Conservation (phyloP, 2,329 filamentous ascomycete species). For the Aspergillus piperis region DNA sequence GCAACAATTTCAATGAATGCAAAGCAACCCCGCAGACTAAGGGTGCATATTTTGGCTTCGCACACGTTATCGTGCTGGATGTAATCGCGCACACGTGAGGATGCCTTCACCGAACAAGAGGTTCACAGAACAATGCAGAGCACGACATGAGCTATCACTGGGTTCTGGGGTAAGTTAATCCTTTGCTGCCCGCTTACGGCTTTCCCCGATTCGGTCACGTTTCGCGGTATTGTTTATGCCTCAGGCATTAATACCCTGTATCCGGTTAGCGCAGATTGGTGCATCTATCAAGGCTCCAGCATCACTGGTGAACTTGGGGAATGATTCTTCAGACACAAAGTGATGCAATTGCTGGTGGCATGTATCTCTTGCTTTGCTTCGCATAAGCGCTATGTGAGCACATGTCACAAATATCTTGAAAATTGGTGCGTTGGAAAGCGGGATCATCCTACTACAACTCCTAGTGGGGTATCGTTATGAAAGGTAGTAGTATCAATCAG, state of each 20-base stretch:
- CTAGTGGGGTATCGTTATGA: too few species aligned
- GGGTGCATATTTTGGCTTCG: background rate
- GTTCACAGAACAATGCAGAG: too few species aligned
- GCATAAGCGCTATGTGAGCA: too few species aligned
- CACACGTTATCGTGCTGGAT: background rate
- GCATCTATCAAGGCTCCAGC: too few species aligned
- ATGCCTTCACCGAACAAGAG: background rate
- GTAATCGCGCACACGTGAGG: background rate
- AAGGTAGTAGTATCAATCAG: too few species aligned
- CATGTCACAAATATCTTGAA: too few species aligned
- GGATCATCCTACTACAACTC: too few species aligned
- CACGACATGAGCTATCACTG: background rate
- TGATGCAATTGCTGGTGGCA: too few species aligned
- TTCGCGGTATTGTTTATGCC: constrained; percentile 14
- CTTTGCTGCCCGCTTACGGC: background rate
- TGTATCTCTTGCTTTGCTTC: background rate
- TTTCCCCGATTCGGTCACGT: constrained; percentile 23
- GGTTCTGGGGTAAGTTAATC: background rate
- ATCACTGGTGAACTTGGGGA: background rate
- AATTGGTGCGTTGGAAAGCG: too few species aligned
- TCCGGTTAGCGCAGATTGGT: constrained; percentile 9
- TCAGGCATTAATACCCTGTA: constrained; percentile 11
- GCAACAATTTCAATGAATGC: background rate
- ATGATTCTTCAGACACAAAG: too few species aligned
- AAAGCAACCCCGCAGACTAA: background rate